A percentile compares a stretch with the other conserved stretches of the same genome.
Evolutionary conservation across 352 stramenopile species (phyloP).

Genomic region (Phytophthora lateralis): DNA sequence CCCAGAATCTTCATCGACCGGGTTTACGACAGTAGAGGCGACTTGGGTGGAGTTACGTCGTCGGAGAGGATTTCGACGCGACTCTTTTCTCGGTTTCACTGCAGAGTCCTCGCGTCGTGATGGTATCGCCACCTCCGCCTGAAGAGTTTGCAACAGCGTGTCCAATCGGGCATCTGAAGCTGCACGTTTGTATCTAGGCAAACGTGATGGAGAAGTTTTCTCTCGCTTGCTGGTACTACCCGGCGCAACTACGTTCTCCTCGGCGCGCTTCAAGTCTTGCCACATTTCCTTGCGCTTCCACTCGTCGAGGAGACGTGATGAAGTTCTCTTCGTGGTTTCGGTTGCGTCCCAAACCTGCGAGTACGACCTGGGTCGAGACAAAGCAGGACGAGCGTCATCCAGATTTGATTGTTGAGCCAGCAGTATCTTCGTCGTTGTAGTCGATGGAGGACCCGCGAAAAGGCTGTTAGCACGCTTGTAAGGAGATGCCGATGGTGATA

Average conservation of each 20-base stretch:
- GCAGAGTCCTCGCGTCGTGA: conserved; percentile 6
- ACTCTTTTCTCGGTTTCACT: conserved; percentile 26
- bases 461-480: conserved; percentile 54
- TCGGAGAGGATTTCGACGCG: conserved; percentile 14
- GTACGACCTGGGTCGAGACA: conserved; percentile 32
- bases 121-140: conserved; percentile 26
- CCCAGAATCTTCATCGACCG: conserved; percentile 17
- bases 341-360: conserved; percentile 55
- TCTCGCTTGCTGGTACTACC: conserved; percentile 16
- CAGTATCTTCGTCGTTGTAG: conserved; percentile 19
- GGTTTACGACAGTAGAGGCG: neutral
- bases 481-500: conserved; percentile 36
- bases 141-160: conserved; percentile 35
- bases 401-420: conserved; percentile 18
- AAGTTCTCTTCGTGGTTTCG: conserved; percentile 36
- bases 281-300: conserved; percentile 79
- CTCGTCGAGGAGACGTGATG: conserved; percentile 65
- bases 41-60: conserved; percentile 22
- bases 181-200: conserved; percentile 25
- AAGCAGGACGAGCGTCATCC: conserved; percentile 11
- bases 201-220: conserved; percentile 16
- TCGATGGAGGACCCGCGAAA: conserved; percentile 23
- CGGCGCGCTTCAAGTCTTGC: conserved; percentile 71
- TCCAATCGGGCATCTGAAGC: conserved; percentile 35
- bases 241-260: conserved; percentile 49